phyloP scores from a whole-genome alignment of 1,139 yeast species.

The Suhomyces ambrosiae region DNA sequence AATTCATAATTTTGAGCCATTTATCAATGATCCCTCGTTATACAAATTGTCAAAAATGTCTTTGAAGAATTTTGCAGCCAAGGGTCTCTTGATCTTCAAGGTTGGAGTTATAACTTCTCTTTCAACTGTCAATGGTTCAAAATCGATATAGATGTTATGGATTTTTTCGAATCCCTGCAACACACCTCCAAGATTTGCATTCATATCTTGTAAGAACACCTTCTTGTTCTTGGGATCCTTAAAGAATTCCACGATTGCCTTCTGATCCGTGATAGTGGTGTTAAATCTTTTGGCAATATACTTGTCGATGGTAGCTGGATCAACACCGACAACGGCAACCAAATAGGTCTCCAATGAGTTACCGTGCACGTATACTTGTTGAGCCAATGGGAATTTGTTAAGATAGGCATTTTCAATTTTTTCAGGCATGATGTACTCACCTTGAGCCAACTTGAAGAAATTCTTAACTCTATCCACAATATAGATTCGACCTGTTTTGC shows the following conservation, averaged over 20 bases:
- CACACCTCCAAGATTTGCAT: slow-evolving; percentile 21
- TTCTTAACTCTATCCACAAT: slow-evolving; percentile 79
- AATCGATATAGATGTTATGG: slow-evolving; percentile 57
- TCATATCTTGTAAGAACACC: slow-evolving; percentile 31
- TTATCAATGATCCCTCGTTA: slow-evolving; percentile 51
- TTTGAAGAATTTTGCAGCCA: slow-evolving; percentile 55
- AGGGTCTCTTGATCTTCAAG: slow-evolving; percentile 66
- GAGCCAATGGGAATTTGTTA: slow-evolving; percentile 51
- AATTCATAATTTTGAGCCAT: slow-evolving; percentile 7
- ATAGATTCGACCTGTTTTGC: slow-evolving; percentile 44
- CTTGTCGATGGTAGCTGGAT: slow-evolving; percentile 20
- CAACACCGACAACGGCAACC: slow-evolving; percentile 54
- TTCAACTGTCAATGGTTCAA: slow-evolving; percentile 69
- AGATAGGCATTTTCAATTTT: slow-evolving; percentile 68
- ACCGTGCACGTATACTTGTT: slow-evolving; percentile 57
- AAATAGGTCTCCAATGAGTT: slow-evolving; percentile 18
- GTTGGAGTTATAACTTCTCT: slow-evolving; percentile 76
- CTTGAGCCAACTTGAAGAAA: slow-evolving; percentile 79
- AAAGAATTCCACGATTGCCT: slow-evolving; percentile 32
- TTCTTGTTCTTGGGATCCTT: slow-evolving; percentile 32
- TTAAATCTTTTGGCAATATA: slow-evolving; percentile 18
- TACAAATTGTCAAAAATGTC: slow-evolving; percentile 55
- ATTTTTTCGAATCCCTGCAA: slow-evolving; percentile 61
- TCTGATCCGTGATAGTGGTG: slow-evolving; percentile 16
- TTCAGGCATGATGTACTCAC: slow-evolving; percentile 82